Base-by-base conservation (phyloP, 2,329 filamentous ascomycete genomes). In the Colletotrichum magnum region DNA sequence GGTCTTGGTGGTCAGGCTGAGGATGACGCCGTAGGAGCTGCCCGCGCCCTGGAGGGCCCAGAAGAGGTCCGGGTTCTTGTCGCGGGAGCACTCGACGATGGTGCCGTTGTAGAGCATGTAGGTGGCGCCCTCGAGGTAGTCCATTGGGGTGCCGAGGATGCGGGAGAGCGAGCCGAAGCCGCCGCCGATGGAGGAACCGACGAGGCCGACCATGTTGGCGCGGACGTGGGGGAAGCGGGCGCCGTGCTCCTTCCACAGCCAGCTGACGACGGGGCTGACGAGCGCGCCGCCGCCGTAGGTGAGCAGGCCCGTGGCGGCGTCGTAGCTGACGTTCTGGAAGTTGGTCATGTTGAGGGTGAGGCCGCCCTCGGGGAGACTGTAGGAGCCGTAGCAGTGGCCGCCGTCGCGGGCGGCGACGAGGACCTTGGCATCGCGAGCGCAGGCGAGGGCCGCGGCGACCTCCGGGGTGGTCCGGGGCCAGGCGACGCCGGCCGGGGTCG, bases 91-190 rank as follows among this genome's bases (percentile, higher is more conserved):
- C 41, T 69, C 41, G 16, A 56, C 68, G 12, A 72, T 28, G 51
- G 70, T 72, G 13, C 70, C 70, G 70, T 72, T 72, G 57, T 70
- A 72, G 15, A 72, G 70, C 70, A 72, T 72, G 53, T 72, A 72
- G 5, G 64, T 64, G 24, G 60, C 70, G n/a, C 58, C 50, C 9
- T 64, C 54, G n/a, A 72, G 56, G 56, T 41, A 68, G 28, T 72
- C 70, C 64, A 70, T 68, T 13, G 70, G 70, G 4, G 70, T 70
- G 24, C 70, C 70, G 52, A 68, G 64, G 50, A 70, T 58, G 39
- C 70, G 67, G 24, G 68, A 68, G 4, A 69, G 64, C 10, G 68
- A 68, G 45, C 70, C 70, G 57, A 60, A 72, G 54, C 70, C 70
- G 28, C 70, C 70, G 5, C 70, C 70, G 51, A 72, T 70, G 52